These are phyloP conservation scores for Lunularia cruciata DNA, from an alignment of 225 moss, liverwort and hornwort species.

Conservation along the genomic window DNA sequence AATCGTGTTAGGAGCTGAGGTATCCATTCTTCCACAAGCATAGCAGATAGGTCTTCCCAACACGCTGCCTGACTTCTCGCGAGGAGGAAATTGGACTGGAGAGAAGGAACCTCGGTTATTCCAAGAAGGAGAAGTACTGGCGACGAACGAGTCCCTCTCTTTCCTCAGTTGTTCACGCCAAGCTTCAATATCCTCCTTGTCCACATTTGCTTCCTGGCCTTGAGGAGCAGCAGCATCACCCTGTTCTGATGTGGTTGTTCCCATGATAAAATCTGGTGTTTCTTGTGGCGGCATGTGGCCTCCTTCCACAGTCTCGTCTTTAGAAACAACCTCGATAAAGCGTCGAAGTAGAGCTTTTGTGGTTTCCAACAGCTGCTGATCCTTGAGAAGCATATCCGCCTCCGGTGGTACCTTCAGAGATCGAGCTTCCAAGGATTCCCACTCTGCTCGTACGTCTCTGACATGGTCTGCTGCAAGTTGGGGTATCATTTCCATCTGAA, in stretches of 20 bases:
- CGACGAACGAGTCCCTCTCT: constrained; percentile 22
- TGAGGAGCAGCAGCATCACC: constrained; percentile 9
- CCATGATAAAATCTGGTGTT: constrained; percentile 28
- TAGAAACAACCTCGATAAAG: constrained; percentile 58
- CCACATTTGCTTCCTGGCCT: not conserved
- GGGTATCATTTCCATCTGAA: constrained; percentile 86
- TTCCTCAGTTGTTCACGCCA: constrained; percentile 22
- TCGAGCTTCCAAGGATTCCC: constrained; percentile 79
- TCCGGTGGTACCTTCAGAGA: constrained; percentile 64
- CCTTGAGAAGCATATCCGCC: constrained; percentile 84
- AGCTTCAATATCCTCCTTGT: constrained; percentile 16
- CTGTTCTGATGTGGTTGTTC: constrained; percentile 21
- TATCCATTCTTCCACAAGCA: constrained; percentile 39
- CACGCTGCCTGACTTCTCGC: constrained; percentile 23
- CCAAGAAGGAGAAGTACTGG: constrained; percentile 33
- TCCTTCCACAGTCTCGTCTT: constrained; percentile 33
- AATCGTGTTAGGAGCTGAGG: constrained; percentile 43
- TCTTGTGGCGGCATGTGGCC: constrained; percentile 17
- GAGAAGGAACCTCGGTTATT: constrained; percentile 32
- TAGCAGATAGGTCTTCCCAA: constrained; percentile 47
- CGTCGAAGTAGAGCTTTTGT: constrained; percentile 82
- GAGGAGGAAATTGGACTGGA: constrained; percentile 13
- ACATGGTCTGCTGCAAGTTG: constrained; percentile 67
- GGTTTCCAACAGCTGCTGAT: constrained; percentile 81
- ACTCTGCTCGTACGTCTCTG: constrained; percentile 70